phyloP scores from a whole-genome alignment of 1,139 yeast genomes.

The Yamadazyma trypodendri region DNA sequence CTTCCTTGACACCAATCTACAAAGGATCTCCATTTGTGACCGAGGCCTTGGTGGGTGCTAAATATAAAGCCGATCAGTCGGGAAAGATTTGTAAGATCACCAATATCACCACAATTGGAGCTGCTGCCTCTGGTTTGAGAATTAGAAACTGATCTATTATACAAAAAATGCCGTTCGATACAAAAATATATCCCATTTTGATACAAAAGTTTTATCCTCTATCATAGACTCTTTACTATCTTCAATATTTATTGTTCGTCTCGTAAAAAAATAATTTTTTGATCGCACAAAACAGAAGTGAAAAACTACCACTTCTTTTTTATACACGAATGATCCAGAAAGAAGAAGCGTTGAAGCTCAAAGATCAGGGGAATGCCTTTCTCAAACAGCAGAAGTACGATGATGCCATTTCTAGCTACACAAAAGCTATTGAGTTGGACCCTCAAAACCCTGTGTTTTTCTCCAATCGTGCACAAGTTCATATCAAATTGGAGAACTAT shows the following conservation, averaged over 20 bases:
- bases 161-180: neutral
- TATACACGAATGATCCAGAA: conserved; percentile 1
- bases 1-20: conserved; percentile 86
- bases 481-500: conserved; percentile 80
- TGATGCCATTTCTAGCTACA: conserved; percentile 69
- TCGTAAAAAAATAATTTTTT: too few species aligned
- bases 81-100: conserved; percentile 81
- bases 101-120: conserved; percentile 76
- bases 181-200: too few species aligned
- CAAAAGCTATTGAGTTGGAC: conserved; percentile 74
- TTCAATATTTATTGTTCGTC: too few species aligned
- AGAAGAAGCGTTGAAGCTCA: conserved; percentile 46
- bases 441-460: conserved; percentile 68
- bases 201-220: too few species aligned
- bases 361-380: conserved; percentile 72
- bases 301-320: too few species aligned
- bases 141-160: conserved; percentile 28
- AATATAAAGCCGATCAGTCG: conserved; percentile 72
- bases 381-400: conserved; percentile 62
- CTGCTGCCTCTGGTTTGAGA: conserved; percentile 93
- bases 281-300: too few species aligned
- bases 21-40: conserved; percentile 64
- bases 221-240: too few species aligned
- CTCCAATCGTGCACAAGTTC: conserved; percentile 89
- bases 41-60: conserved; percentile 92